Evolutionary conservation across 305 asterid genomes (phyloP).

Genomic region (Solanum hybrid): DNA sequence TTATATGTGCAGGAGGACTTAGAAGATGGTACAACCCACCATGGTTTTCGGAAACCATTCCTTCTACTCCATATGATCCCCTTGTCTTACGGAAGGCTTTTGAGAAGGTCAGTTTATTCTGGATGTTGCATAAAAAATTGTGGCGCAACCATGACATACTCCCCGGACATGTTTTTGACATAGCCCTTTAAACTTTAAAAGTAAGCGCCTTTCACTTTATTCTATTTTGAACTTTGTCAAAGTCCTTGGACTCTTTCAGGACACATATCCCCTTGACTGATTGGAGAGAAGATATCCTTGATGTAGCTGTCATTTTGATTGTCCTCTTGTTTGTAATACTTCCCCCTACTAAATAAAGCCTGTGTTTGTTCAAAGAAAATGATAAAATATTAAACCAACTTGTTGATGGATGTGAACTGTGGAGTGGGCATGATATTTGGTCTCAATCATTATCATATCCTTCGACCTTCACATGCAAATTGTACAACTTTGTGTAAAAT

Average conservation of each 20-base stretch:
- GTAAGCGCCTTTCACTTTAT: background rate
- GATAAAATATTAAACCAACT: background rate
- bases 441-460: background rate
- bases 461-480: background rate
- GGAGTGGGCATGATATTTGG: background rate
- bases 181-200: background rate
- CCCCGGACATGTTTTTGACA: background rate
- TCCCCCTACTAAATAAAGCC: background rate
- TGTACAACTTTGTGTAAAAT: background rate
- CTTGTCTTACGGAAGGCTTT: conserved; percentile 76
- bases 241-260: background rate
- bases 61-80: conserved; percentile 68
- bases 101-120: conserved; percentile 68
- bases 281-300: background rate
- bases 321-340: background rate
- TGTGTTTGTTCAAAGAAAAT: background rate
- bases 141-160: background rate
- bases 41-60: conserved; percentile 77
- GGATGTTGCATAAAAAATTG: background rate
- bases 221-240: background rate
- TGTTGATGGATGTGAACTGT: background rate
- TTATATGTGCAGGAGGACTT: conserved; percentile 54
- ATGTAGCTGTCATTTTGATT: background rate
- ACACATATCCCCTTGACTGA: background rate
- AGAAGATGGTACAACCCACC: conserved; percentile 97